These are phyloP conservation scores for Sanguinoderma infundibulare DNA, from an alignment of 1,284 basidiomycete genomes.

Conservation along the genomic window DNA sequence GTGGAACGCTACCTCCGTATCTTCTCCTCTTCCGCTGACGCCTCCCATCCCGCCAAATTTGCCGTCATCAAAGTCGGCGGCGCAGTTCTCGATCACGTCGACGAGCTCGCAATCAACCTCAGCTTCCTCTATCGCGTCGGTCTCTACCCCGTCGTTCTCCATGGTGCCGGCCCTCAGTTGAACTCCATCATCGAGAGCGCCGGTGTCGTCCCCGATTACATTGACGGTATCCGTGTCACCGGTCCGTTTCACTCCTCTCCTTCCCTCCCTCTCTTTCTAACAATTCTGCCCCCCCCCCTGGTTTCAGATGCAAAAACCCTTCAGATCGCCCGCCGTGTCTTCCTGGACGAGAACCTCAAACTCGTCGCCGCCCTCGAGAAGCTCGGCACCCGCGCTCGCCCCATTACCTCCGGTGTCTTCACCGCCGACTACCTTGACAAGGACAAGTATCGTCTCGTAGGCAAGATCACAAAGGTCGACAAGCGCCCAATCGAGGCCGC, in stretches of 20 bases:
- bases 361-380: conserved; percentile 90
- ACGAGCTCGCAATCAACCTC: conserved; percentile 90
- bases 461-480: conserved; percentile 91
- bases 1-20: conserved; percentile 96
- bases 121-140: conserved; percentile 95
- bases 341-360: conserved; percentile 94
- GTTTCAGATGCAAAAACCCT: conserved; percentile 86
- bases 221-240: conserved; percentile 94
- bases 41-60: conserved; percentile 86
- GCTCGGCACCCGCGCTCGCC: conserved; percentile 92
- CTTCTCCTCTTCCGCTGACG: conserved; percentile 88
- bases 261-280: not conserved
- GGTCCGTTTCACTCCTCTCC: conserved; percentile 49
- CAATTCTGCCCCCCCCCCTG: not conserved
- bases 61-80: conserved; percentile 96
- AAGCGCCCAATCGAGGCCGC: conserved; percentile 94
- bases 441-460: conserved; percentile 93
- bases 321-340: conserved; percentile 91
- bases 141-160: conserved; percentile 92
- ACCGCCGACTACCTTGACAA: conserved; percentile 94
- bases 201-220: conserved; percentile 93
- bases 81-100: conserved; percentile 87
- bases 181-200: conserved; percentile 91
- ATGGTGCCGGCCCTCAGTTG: conserved; percentile 94
- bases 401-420: conserved; percentile 95